Base-by-base conservation (phyloP, 129 eudicot genomes). In the Solidago caesia region DNA sequence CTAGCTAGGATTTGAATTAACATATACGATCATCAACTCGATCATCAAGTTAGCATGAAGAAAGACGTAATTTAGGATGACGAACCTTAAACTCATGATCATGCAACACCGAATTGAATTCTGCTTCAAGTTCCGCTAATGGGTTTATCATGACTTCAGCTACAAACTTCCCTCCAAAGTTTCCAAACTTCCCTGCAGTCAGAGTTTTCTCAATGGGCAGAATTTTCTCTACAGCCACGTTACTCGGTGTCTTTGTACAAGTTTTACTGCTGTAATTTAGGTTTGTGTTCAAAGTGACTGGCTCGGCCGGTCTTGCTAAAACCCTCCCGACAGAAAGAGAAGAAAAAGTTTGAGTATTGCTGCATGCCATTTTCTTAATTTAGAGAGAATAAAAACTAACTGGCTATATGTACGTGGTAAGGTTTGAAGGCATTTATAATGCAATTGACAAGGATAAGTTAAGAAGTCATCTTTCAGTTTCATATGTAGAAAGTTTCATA, bases 61-160 rank as follows among this genome's bases (percentile, higher is more conserved):
- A 21, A 21, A 21, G 21, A 21, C 21, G 21, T 21, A 21, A 0
- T 21, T 21, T 21, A 33, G 39, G 39, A 2, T 5, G 10, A 73
- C 82, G 13, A 44, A 91, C 94, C 97, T 91, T 85, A 86, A 88
- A 91, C n/a, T 84, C 76, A 4, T 75, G 56, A 67, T 91, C 94
- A 63, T 64, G 67, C n/a, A 84, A 26, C 58, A 48, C 67, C 0
- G 68, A 58, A 55, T 82, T 67, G 72, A 91, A 85, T 60, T 84
- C 81, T 16, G 64, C 79, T 64, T 77, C 91, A 51, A 91, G 97
- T 75, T 79, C 44, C 33, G 68, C 79, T 49, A 91, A 77, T 29
- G 81, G 82, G 49, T 78, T 15, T 12, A 91, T 76, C 4, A 91
- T 79, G 13, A 80, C 61, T 77, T 91, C 96, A 13, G 85, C 86